These are phyloP conservation scores for Trypanosoma grayi DNA, from an alignment of 208 protist genomes.

Conservation along the genomic window DNA sequence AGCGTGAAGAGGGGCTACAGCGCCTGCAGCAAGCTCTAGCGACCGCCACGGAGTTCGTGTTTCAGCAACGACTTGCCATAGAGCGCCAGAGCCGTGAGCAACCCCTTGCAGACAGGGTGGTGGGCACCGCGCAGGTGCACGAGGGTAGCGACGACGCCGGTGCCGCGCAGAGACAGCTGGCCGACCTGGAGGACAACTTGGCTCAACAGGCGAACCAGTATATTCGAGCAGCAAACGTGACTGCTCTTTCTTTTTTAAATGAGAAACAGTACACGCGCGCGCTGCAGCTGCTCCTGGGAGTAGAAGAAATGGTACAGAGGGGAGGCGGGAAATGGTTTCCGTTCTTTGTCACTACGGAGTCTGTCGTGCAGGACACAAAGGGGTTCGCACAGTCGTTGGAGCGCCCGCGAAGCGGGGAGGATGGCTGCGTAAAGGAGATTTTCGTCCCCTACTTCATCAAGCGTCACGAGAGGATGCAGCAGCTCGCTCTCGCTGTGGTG, in stretches of 20 bases:
- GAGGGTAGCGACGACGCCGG: constrained; percentile 3
- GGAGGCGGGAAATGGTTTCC: constrained; percentile 42
- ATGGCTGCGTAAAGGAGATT: constrained; percentile 23
- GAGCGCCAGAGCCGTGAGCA: no score
- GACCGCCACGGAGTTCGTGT: constrained; percentile 19
- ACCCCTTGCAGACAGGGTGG: no score
- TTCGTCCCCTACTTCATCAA: constrained; percentile 61
- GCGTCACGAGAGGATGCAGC: constrained; percentile 37
- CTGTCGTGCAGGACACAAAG: constrained; percentile 5
- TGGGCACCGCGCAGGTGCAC: no score
- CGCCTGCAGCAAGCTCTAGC: constrained; percentile 1
- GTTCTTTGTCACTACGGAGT: constrained; percentile 34
- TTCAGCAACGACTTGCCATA: constrained; percentile 18
- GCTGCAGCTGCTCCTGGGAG: constrained; percentile 44
- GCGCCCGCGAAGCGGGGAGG: neutral
- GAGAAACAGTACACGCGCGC: constrained; percentile 49
- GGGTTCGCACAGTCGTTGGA: constrained; percentile 13
- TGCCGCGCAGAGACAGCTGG: constrained; percentile 1
- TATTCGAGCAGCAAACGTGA: constrained; percentile 31
- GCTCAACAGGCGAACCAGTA: constrained; percentile 20
- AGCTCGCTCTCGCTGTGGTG: constrained; percentile 36
- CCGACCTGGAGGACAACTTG: constrained; percentile 20
- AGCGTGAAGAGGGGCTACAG: constrained; percentile 8
- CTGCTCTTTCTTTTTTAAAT: constrained; percentile 63
- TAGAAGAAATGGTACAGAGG: constrained; percentile 35